A percentile compares a stretch with the other conserved stretches of the same genome.
Evolutionary conservation across 306 rosid genomes (phyloP).

Genomic region (Inga leiocalycina): DNA sequence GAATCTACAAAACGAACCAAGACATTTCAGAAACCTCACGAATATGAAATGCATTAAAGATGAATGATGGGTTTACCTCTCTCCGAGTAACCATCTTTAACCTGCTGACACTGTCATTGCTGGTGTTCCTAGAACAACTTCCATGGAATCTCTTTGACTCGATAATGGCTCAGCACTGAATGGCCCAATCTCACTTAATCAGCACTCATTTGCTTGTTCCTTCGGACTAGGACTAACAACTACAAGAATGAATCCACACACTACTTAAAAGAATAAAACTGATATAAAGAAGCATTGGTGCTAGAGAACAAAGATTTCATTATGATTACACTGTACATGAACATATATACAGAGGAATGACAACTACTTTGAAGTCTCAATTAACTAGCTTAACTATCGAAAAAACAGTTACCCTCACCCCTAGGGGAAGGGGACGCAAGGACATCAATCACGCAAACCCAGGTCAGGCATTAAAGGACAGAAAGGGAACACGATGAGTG

Average conservation of each 20-base stretch:
- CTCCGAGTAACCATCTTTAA: constrained; percentile 36
- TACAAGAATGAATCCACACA: not conserved
- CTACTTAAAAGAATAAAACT: not conserved
- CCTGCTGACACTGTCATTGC: not conserved
- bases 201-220: not conserved
- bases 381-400: not conserved
- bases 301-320: not conserved
- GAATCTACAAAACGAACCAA: constrained; percentile 37
- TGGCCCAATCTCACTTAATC: not conserved
- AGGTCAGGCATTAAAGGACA: no score
- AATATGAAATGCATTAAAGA: not conserved
- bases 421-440: no score
- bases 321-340: not conserved
- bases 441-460: no score
- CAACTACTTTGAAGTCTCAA: not conserved
- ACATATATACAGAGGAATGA: not conserved
- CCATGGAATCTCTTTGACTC: constrained; percentile 9
- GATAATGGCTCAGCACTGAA: not conserved
- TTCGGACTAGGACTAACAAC: not conserved
- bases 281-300: not conserved
- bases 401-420: not conserved
- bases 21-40: not conserved
- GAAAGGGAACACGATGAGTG: no score
- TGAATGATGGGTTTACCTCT: constrained; percentile 25
- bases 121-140: not conserved